A percentile compares a stretch with the other conserved stretches of the same genome.
phyloP scores from a whole-genome alignment of 2,329 filamentous ascomycete genomes.

The Metarhizium album region DNA sequence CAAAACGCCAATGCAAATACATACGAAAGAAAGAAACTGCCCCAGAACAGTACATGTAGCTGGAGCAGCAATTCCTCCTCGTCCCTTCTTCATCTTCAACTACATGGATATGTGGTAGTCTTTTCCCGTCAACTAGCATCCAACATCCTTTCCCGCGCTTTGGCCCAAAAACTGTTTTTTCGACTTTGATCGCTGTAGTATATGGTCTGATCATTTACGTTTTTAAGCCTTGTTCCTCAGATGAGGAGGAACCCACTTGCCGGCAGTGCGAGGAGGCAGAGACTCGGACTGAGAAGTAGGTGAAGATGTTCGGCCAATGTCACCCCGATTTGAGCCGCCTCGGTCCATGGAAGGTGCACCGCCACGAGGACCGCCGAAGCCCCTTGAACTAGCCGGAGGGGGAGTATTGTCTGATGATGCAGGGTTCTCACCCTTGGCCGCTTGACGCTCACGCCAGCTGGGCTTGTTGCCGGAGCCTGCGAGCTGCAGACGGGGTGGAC shows the following conservation, averaged over 20 bases:
- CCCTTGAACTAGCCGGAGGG: constrained; percentile 30
- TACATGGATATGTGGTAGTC: neutral
- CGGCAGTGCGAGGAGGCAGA: constrained; percentile 40
- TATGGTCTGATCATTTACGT: neutral
- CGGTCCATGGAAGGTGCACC: constrained; percentile 32
- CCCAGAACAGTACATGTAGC: neutral
- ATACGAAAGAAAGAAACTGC: constrained; percentile 1
- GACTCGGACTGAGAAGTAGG: constrained; percentile 35
- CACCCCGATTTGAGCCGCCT: constrained; percentile 30
- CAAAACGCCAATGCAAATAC: constrained; percentile 27
- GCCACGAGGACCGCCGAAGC: constrained; percentile 16
- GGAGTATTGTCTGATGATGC: constrained; percentile 33
- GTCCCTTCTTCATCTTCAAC: neutral
- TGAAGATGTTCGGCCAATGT: constrained; percentile 29
- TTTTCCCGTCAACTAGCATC: neutral
- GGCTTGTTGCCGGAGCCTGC: constrained; percentile 49
- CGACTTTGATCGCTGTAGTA: neutral
- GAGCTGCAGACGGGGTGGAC: constrained; percentile 52
- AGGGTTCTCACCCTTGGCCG: constrained; percentile 28
- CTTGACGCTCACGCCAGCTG: constrained; percentile 66
- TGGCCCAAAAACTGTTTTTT: neutral
- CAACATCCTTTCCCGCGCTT: neutral
- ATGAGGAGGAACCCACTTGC: constrained; percentile 49
- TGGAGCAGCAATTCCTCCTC: constrained; percentile 3
- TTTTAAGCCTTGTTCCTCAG: constrained; percentile 23